Evolutionary conservation across 768 basidiomycete genomes (phyloP), one percentile per base, ranked within the genome.

Genomic region (Termitomyces sp.): DNA sequence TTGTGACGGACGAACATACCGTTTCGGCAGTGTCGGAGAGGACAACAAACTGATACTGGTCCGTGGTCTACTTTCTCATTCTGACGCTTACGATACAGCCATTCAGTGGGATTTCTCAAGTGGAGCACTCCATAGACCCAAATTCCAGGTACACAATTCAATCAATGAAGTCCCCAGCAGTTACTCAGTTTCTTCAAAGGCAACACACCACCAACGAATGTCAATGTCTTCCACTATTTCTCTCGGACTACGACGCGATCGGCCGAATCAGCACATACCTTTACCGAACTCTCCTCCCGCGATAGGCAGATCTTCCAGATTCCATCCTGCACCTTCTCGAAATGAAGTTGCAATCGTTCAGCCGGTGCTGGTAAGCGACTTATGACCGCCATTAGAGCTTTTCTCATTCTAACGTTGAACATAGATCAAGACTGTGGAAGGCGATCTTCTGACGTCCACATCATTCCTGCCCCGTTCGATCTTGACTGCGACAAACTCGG

Each of bases 1-100:
- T 20, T 92, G 92, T 63, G 92, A 95, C 63, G 88, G 89, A 29
- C 81, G 94, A 34, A 92, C 93, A 42, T 96, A 98, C 67, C 83
- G 96, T 8, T 98, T 99, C 66, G 94, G 90, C 2, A 95, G 92
- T 66, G 93, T 98, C 3, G 97, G 94, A 18, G 96, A 98, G 70
- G 97, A 99, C 65, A 97, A 95, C 69, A 95, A 95, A 69, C 67
- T 99, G 5, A 90, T 97, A 45, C 68, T 98, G 62, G 94, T 94
- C 68, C 54, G 83, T 70, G 20, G 22, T 20, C 51, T 26, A 37
- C 28, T 16, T 36, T 55, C 58, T 39, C 12, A 4, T 4, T 29
- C 29, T 20, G 3, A 26, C 42, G 22, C 39, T 63, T 45, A 72
- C 56, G 39, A 57, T 34, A 13, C 48, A 48, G 36, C 31, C 41